Percentiles rank a stretch among this genome's conserved stretches.
Conservation (phyloP, 768 basidiomycete genomes). For the Termitomyces sp. region DNA sequence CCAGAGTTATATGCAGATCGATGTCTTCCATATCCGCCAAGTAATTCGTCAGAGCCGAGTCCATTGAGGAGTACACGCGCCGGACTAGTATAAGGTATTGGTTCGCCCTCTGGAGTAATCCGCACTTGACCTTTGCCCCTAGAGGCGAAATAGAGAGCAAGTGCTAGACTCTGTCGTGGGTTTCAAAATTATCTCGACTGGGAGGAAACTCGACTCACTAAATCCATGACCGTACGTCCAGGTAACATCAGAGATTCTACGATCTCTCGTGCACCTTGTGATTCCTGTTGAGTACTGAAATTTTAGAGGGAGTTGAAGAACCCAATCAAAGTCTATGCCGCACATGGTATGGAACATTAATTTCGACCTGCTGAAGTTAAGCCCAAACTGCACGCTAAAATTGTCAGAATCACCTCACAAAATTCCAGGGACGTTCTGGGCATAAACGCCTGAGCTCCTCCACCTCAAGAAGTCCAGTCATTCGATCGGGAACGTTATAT, state of each 20-base stretch:
- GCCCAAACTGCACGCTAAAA: not conserved
- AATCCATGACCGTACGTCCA: conserved; percentile 81
- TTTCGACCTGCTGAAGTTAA: conserved; percentile 54
- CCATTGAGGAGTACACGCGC: conserved; percentile 87
- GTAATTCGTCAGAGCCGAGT: conserved; percentile 89
- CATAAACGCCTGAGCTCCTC: conserved; percentile 74
- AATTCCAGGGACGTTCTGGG: conserved; percentile 83
- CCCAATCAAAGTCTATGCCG: not conserved
- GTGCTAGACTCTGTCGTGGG: conserved; percentile 68
- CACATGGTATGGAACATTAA: conserved; percentile 80
- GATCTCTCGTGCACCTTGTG: conserved; percentile 41
- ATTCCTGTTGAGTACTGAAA: conserved; percentile 44
- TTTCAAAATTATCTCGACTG: not conserved
- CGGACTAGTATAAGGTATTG: conserved; percentile 55
- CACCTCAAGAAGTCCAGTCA: conserved; percentile 72
- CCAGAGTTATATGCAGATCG: conserved; percentile 60
- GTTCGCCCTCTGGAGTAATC: conserved; percentile 22
- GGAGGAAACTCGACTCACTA: conserved; percentile 41
- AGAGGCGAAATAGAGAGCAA: conserved; percentile 92
- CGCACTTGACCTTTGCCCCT: conserved; percentile 64
- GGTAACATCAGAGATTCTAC: conserved; percentile 78
- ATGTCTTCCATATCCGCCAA: conserved; percentile 93
- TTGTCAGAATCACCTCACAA: conserved; percentile 41
- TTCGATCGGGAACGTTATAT: conserved; percentile 86
- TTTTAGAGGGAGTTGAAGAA: not conserved